Evolutionary conservation across 2,329 filamentous ascomycete genomes (phyloP).

Genomic region (Venturia nashicola): DNA sequence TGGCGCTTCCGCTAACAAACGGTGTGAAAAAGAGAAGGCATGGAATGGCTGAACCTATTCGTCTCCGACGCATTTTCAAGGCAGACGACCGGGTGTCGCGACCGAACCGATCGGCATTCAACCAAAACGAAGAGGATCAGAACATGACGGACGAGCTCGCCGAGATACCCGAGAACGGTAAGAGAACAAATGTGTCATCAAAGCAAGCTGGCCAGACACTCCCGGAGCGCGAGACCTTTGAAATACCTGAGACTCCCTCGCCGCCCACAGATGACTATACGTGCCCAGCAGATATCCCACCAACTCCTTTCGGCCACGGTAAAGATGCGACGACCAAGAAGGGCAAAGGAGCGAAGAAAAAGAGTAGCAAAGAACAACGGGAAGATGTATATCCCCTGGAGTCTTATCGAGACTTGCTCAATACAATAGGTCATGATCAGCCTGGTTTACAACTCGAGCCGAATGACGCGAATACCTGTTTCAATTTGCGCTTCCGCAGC

Average conservation of each 20-base stretch:
- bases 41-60: neutral
- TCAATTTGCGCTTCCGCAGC: neutral
- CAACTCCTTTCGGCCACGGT: neutral
- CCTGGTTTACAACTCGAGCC: no score
- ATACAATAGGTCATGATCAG: no score
- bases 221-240: neutral
- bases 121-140: neutral
- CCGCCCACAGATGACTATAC: neutral
- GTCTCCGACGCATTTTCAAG: neutral
- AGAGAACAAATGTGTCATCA: neutral
- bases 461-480: neutral
- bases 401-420: neutral
- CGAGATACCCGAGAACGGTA: neutral
- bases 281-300: neutral
- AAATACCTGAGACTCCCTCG: neutral
- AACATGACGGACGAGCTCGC: neutral
- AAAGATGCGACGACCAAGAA: neutral
- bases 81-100: neutral
- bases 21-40: neutral
- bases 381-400: neutral
- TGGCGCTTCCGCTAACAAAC: neutral
- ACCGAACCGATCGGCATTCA: neutral
- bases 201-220: neutral
- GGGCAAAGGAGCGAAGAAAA: neutral
- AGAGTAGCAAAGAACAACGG: neutral